Conservation (phyloP, 2,329 filamentous ascomycete species). For the Amesomyces nigricolor region DNA sequence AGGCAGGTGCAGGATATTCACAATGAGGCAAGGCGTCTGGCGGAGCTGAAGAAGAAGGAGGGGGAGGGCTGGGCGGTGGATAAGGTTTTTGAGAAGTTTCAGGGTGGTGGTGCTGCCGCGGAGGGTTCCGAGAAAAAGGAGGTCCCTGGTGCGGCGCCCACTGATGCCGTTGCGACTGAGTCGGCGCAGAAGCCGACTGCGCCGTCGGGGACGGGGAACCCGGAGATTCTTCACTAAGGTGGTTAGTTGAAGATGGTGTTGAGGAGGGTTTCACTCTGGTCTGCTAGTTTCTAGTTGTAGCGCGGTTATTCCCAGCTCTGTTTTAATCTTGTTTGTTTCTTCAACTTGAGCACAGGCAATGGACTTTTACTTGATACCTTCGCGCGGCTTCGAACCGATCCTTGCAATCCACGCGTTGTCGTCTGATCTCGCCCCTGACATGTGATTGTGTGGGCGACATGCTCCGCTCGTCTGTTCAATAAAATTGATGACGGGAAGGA, state of each 20-base stretch:
- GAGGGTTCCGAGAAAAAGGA: constrained; percentile 11
- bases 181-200: constrained; percentile 11
- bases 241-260: not conserved
- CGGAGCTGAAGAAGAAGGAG: constrained; percentile 74
- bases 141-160: constrained; percentile 22
- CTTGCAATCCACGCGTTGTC: no score
- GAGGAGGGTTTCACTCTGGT: no score
- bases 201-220: constrained; percentile 6
- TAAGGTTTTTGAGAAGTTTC: constrained; percentile 45
- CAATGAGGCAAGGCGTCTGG: constrained; percentile 79
- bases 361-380: not conserved
- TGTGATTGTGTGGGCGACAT: no score
- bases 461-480: no score
- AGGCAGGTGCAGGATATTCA: constrained; percentile 95
- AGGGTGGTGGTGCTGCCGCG: not conserved
- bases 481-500: no score
- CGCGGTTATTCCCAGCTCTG: no score
- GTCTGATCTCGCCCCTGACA: no score
- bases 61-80: constrained; percentile 53
- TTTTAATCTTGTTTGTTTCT: no score
- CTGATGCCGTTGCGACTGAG: constrained; percentile 20
- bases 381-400: no score
- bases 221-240: constrained; percentile 10
- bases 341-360: no score
- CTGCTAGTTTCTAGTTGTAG: no score